Evolutionary conservation across 1,139 yeast species (phyloP).

Genomic region (Suhomyces choctaworum): DNA sequence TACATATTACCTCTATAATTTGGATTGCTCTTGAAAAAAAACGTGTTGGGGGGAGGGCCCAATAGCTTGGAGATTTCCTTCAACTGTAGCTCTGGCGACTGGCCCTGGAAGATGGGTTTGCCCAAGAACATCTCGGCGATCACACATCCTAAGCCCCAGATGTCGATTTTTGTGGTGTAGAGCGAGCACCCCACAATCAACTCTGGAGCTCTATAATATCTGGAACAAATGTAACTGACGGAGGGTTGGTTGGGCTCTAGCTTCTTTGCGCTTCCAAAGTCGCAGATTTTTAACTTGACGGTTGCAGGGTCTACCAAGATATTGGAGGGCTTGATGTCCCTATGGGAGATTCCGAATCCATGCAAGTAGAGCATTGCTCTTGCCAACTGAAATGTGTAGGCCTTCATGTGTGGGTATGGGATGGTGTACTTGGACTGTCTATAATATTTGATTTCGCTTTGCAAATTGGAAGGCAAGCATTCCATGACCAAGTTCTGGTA

Average conservation of each 20-base stretch:
- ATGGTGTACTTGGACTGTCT: conserved; percentile 61
- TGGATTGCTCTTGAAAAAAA: conserved; percentile 72
- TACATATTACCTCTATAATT: conserved; percentile 73
- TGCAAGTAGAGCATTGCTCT: conserved; percentile 81
- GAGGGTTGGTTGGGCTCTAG: conserved; percentile 72
- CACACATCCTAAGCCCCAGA: conserved; percentile 87
- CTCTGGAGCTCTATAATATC: conserved; percentile 84
- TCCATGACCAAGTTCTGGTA: conserved; percentile 85
- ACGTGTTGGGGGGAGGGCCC: conserved; percentile 76
- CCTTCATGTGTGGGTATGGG: conserved; percentile 73
- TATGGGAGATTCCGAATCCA: conserved; percentile 75
- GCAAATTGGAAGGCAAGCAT: conserved; percentile 77
- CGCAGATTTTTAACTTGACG: conserved; percentile 71
- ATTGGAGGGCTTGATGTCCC: conserved; percentile 82
- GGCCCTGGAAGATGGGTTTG: conserved; percentile 80
- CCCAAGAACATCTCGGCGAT: conserved; percentile 83
- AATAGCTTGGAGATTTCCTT: conserved; percentile 74
- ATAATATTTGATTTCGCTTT: conserved; percentile 69
- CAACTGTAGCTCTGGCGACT: conserved; percentile 69
- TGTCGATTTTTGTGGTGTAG: conserved; percentile 76
- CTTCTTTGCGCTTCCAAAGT: conserved; percentile 80
- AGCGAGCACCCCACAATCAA: conserved; percentile 73
- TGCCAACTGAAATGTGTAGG: conserved; percentile 77
- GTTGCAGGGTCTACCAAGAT: conserved; percentile 70
- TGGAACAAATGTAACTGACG: conserved; percentile 75